These are phyloP conservation scores for Umbelopsis sp. DNA, from an alignment of 192 early-diverging fungal genomes.

Conservation along the genomic window DNA sequence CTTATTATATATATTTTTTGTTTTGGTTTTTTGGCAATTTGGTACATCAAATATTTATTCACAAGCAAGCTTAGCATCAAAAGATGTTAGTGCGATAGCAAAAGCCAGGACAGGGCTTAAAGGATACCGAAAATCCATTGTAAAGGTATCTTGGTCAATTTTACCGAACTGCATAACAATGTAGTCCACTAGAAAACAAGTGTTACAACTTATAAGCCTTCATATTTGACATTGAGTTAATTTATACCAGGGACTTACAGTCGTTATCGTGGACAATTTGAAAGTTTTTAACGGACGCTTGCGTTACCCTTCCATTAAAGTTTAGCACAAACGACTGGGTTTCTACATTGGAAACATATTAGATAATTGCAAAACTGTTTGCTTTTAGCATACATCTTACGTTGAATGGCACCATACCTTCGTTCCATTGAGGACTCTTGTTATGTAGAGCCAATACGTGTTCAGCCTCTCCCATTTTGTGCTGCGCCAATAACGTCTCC, in stretches of 20 bases:
- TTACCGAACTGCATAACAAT: slow-evolving; percentile 95
- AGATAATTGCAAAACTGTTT: background rate
- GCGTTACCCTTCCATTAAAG: slow-evolving; percentile 85
- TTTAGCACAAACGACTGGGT: slow-evolving; percentile 91
- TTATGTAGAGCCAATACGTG: slow-evolving; percentile 82
- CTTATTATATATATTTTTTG: no score
- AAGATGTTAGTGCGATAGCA: slow-evolving; percentile 85
- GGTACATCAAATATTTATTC: no score
- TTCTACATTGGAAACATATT: slow-evolving; percentile 47
- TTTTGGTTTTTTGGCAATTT: no score
- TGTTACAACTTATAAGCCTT: background rate
- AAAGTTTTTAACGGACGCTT: slow-evolving; percentile 96
- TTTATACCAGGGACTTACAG: slow-evolving; percentile 45
- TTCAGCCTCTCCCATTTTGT: slow-evolving; percentile 52
- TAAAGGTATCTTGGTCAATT: slow-evolving; percentile 72
- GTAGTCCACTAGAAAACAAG: slow-evolving; percentile 72
- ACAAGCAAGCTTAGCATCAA: slow-evolving; percentile 91
- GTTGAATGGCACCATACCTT: slow-evolving; percentile 48
- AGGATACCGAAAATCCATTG: slow-evolving; percentile 91
- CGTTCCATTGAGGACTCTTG: slow-evolving; percentile 94
- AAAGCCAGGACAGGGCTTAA: slow-evolving; percentile 88
- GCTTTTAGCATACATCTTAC: background rate
- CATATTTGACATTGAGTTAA: background rate
- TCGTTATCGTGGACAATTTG: slow-evolving; percentile 94
- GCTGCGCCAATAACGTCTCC: slow-evolving; percentile 64